Evolutionary conservation across 2,329 filamentous ascomycete genomes (phyloP).

Genomic region (Talaromyces albobiverticillius): DNA sequence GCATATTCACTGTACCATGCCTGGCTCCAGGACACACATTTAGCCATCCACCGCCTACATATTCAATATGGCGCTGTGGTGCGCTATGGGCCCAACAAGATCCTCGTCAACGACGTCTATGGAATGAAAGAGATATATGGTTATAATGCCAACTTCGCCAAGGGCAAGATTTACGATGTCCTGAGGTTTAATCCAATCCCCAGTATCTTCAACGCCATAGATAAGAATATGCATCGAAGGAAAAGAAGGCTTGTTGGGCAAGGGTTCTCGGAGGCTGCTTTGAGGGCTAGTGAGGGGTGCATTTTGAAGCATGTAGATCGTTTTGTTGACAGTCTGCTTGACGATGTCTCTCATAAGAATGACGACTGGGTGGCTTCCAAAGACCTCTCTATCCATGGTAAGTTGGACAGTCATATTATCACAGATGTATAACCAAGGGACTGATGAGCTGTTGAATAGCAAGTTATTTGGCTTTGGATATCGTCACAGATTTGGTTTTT

Average conservation of each 20-base stretch:
- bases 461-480: constrained; percentile 3
- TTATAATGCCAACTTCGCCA: constrained; percentile 2
- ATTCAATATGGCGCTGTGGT: neutral
- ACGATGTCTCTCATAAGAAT: neutral
- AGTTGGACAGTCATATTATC: neutral
- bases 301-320: constrained; percentile 6
- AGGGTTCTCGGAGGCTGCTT: constrained; percentile 7
- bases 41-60: constrained; percentile 6
- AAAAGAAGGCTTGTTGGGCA: constrained; percentile 10
- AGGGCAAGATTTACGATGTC: neutral
- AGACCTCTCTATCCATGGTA: constrained; percentile 4
- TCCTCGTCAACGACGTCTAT: constrained; percentile 4
- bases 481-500: constrained; percentile 10
- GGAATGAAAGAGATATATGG: constrained; percentile 10
- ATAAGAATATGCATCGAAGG: constrained; percentile 7
- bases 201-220: constrained; percentile 8
- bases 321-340: neutral
- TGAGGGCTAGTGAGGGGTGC: constrained; percentile 8
- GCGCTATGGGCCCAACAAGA: constrained; percentile 4
- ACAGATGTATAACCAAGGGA: neutral
- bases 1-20: constrained; percentile 9
- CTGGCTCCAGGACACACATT: constrained; percentile 8
- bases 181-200: constrained; percentile 6
- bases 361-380: neutral
- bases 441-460: neutral